phyloP scores from a whole-genome alignment of 495 filamentous ascomycete genomes.

The Emericellopsis terricola region DNA sequence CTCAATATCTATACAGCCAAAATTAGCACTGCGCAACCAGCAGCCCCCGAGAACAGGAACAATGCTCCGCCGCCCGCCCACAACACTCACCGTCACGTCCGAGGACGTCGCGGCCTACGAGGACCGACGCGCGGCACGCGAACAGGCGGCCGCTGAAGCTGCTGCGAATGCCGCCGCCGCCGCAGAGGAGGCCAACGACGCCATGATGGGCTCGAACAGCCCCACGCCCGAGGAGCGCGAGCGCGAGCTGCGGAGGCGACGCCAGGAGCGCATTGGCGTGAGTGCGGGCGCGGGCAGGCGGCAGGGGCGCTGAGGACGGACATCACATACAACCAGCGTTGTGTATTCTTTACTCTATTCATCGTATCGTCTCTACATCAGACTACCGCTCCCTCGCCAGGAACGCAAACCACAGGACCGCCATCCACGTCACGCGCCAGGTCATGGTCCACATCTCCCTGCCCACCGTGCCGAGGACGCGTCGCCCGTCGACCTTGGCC shows the following conservation, averaged over 20 bases:
- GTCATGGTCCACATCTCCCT: conserved; percentile 27
- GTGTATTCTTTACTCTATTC: too few relatives aligned
- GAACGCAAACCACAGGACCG: conserved; percentile 19
- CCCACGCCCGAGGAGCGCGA: background rate
- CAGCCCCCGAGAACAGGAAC: too few relatives aligned
- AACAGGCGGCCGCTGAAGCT: background rate
- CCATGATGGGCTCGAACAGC: background rate
- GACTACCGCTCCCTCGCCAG: conserved; percentile 21
- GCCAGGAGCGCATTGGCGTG: conserved; percentile 3
- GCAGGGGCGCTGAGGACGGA: background rate
- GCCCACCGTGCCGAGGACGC: conserved; percentile 9
- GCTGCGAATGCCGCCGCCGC: background rate
- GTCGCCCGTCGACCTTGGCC: background rate
- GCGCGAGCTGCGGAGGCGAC: conserved; percentile 1
- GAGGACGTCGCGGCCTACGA: conserved; percentile 68
- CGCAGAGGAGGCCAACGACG: background rate
- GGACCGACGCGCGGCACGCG: conserved; percentile 25
- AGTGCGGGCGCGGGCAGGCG: background rate
- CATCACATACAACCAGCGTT: too few relatives aligned
- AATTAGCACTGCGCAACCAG: too few relatives aligned
- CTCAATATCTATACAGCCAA: too few relatives aligned
- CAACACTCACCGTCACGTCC: conserved; percentile 54
- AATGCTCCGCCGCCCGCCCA: conserved; percentile 74
- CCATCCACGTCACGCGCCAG: conserved; percentile 28
- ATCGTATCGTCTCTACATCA: too few relatives aligned